Percentiles rank a stretch among this genome's conserved stretches.
Evolutionary conservation across 1,284 basidiomycete genomes (phyloP).

Genomic region (Microstroma glucosiphilum): DNA sequence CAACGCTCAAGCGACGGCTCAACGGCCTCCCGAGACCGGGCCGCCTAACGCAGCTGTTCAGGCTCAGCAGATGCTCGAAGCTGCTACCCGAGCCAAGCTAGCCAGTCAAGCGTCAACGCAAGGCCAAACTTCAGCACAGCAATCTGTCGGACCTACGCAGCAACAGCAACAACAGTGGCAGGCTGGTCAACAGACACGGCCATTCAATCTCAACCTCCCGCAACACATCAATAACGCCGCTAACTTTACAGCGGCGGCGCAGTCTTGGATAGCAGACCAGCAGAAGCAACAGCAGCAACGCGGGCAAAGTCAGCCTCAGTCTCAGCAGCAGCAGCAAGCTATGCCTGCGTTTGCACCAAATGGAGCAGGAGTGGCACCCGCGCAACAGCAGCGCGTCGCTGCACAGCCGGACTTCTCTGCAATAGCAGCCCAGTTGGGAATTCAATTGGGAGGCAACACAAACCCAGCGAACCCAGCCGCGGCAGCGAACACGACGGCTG

Average conservation of each 20-base stretch:
- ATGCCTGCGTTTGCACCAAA: not conserved
- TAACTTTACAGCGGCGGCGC: not conserved
- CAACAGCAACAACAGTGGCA: conserved; percentile 7
- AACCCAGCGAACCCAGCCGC: not conserved
- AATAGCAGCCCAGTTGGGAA: not conserved
- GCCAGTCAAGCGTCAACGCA: not conserved
- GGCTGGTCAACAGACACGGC: not conserved
- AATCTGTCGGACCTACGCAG: not conserved
- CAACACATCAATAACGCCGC: not conserved
- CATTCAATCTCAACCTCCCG: not conserved
- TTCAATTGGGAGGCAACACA: not conserved
- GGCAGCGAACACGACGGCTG: not conserved
- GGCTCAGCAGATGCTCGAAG: conserved; percentile 1
- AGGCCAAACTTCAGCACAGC: not conserved
- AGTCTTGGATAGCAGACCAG: conserved; percentile 2
- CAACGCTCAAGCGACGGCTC: not conserved
- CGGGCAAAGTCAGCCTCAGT: not conserved
- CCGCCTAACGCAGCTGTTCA: not conserved
- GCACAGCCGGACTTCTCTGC: not conserved
- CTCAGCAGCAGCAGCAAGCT: not conserved
- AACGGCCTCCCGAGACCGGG: not conserved
- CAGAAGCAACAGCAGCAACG: not conserved
- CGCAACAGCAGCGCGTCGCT: not conserved
- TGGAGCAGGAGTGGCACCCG: not conserved
- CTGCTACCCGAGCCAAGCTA: not conserved